phyloP scores from a whole-genome alignment of 2,329 filamentous ascomycete species.

The Dothistroma septosporum region DNA sequence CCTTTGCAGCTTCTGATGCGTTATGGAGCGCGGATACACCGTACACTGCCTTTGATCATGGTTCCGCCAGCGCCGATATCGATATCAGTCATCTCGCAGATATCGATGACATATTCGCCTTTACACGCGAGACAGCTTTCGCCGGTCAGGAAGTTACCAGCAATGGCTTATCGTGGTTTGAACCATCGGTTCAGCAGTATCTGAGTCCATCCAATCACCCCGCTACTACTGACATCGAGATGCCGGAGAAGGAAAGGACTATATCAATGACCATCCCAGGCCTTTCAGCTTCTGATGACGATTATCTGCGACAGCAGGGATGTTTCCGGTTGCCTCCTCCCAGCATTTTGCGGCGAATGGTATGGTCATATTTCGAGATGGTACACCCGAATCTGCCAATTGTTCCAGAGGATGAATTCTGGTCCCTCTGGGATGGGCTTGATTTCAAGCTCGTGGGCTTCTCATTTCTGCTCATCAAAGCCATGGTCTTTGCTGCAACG shows the following conservation, averaged over 20 bases:
- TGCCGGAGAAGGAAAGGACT: background rate
- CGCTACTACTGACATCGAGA: background rate
- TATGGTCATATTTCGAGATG: slow-evolving; percentile 19
- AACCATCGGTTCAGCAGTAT: background rate
- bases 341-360: slow-evolving; percentile 15
- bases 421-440: slow-evolving; percentile 17
- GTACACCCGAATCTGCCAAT: slow-evolving; percentile 20
- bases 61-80: background rate
- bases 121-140: slow-evolving; percentile 1
- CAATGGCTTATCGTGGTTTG: background rate
- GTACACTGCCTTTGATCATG: background rate
- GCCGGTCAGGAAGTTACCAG: background rate
- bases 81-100: slow-evolving; percentile 22
- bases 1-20: background rate
- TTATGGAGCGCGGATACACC: background rate
- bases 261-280: slow-evolving; percentile 10
- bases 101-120: slow-evolving; percentile 10
- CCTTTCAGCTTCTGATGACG: slow-evolving; percentile 13
- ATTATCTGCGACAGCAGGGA: slow-evolving; percentile 18
- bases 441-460: slow-evolving; percentile 14
- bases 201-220: background rate
- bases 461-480: slow-evolving; percentile 16
- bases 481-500: slow-evolving; percentile 20
- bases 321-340: slow-evolving; percentile 19
- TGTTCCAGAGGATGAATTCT: slow-evolving; percentile 19